Evolutionary conservation across 2,329 filamentous ascomycete genomes (phyloP).

Genomic region (Monosporascus sp.): DNA sequence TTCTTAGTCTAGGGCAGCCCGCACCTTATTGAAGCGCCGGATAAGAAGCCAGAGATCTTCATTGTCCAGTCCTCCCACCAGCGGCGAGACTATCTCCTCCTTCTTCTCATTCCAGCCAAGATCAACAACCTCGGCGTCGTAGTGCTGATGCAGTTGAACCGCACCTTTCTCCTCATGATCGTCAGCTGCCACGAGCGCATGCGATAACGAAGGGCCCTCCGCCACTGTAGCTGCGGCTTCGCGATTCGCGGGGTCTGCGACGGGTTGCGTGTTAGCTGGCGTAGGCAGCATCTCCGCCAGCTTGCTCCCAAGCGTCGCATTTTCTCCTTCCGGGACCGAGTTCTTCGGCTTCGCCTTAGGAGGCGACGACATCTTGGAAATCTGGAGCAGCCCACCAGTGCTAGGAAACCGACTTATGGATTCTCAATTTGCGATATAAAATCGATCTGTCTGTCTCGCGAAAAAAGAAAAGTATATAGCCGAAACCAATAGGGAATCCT

Average conservation of each 20-base stretch:
- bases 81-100: slow-evolving; percentile 48
- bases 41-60: slow-evolving; percentile 70
- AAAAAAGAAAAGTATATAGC: not conserved
- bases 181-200: slow-evolving; percentile 35
- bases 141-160: slow-evolving; percentile 40
- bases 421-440: no score
- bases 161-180: slow-evolving; percentile 39
- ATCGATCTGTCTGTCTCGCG: no score
- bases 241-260: slow-evolving; percentile 21
- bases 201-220: slow-evolving; percentile 32
- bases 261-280: slow-evolving; percentile 24
- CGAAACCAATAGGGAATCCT: no score
- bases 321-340: slow-evolving; percentile 5
- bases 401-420: no score
- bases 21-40: slow-evolving; percentile 67
- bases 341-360: slow-evolving; percentile 3
- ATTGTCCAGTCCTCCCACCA: slow-evolving; percentile 65
- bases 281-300: slow-evolving; percentile 29
- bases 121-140: slow-evolving; percentile 54
- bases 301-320: slow-evolving; percentile 13
- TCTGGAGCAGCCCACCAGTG: not conserved
- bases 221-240: slow-evolving; percentile 17
- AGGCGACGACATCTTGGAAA: slow-evolving; percentile 9
- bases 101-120: slow-evolving; percentile 65
- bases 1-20: not conserved